Evolutionary conservation across 805 yeast species (phyloP), one percentile per base, ranked within the genome.

Genomic region (Suhomyces faveliae): DNA sequence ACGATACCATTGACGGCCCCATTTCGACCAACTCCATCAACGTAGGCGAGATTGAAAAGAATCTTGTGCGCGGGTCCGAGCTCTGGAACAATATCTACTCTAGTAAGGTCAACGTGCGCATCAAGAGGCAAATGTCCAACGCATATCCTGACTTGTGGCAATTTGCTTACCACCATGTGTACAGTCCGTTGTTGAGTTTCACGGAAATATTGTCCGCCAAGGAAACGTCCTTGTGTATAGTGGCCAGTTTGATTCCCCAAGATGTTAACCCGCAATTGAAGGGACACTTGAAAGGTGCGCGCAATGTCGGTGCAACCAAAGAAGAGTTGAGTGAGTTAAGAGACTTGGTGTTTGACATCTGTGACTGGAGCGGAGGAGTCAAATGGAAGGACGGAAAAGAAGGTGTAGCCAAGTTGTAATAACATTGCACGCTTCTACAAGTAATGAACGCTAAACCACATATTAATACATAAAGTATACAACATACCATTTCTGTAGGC

Each of bases 221-320:
- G 52, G 96, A 89, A 53, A 85, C 96, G 1, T 83, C 92, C 25
- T 61, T 89, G 49, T 84, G 89, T 25, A 81, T 91, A 2, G 79
- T 91, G 13, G 84, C 95, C 0, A 77, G 92, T 51, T 74, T 91
- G 54, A 83, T 91, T 9, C 97, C 97, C 1, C 96, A 89, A 61
- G 96, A 91, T 64, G 97, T 91, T 9, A 89, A 87, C 55, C 96
- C 96, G 0, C 97, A 91, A 58, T 73, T 91, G 54, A 87, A 89
- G 66, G 97, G 97, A 0, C 97, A 91, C 62, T 73, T 91, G 51
- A 80, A 78, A 62, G 97, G 97, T 0, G 97, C 96, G 0, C 51
- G 83, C 43, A 89, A 89, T 58, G 78, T 82, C 23, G 96, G 96
- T 0, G 85, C 87, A 7, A 73, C 86, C 8, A 59, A 63, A 23